Evolutionary conservation across 306 rosid genomes (phyloP), one percentile per base, ranked within the genome.

Genomic region (Ammopiptanthus mongolicus): DNA sequence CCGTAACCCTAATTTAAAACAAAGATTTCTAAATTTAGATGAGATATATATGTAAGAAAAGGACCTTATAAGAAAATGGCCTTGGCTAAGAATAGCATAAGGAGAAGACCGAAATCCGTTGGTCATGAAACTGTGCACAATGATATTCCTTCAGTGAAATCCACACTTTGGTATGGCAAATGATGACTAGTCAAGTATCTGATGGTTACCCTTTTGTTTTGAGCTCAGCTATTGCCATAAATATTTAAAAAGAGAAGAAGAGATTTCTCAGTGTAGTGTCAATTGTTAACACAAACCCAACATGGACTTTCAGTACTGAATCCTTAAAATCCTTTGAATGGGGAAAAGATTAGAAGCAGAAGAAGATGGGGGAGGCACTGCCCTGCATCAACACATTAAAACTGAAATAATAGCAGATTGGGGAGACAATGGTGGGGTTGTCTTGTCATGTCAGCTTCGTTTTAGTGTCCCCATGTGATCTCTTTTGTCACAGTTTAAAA

Each of bases 341-440:
- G 23, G 15, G 34, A 59, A 57, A 50, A 36, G 37, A 19, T 17
- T 1, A 56, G 42, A 63, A 19, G 64, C 9, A 44, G 73, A 13
- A 28, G 57, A 31, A 29, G 28, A 31, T 42, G 47, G 68, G 17
- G 18, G 59, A 28, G 12, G 23, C 63, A 62, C 23, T 34, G 71
- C 17, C 2, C 22, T 15, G 11, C 33, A 44, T 58, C 59, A 18
- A 52, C 51, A 37, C 41, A 55, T 59, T 69, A 48, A 78, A 48
- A 78, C 34, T 68, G 56, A 69, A 60, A 46, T 62, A 60, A 58
- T 60, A 11, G 55, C 63, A 77, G 65, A 29, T 51, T 4, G 56
- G 69, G 82, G 84, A 77, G 84, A 84, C 80, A 81, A 78, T 80
- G 75, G 78, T 81, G 79, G 83, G 75, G 81, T 46, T 78, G 90